phyloP scores from a whole-genome alignment of 2,329 filamentous ascomycete genomes.

The Fusarium metavorans region DNA sequence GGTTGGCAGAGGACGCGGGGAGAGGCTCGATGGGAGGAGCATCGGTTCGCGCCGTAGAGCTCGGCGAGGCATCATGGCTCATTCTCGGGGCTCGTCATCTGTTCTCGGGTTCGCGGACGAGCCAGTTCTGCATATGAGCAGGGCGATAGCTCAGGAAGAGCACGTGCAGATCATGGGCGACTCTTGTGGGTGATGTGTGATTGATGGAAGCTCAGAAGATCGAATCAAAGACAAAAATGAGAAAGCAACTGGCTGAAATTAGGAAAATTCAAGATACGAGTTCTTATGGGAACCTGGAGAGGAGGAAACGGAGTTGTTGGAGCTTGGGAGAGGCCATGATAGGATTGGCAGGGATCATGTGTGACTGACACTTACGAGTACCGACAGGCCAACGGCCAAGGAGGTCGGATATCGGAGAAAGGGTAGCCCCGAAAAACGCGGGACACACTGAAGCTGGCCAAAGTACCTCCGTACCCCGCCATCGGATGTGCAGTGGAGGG shows the following conservation, averaged over 20 bases:
- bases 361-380: slow-evolving; percentile 16
- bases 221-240: not conserved
- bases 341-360: slow-evolving; percentile 41
- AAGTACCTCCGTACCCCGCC: slow-evolving; percentile 43
- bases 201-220: slow-evolving; percentile 1
- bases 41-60: slow-evolving; percentile 52
- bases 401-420: slow-evolving; percentile 24
- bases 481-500: slow-evolving; percentile 33
- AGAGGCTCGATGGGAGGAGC: slow-evolving; percentile 32
- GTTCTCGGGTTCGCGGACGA: slow-evolving; percentile 38
- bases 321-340: slow-evolving; percentile 39
- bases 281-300: slow-evolving; percentile 20
- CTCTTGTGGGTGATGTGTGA: slow-evolving; percentile 4
- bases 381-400: slow-evolving; percentile 13
- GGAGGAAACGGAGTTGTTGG: slow-evolving; percentile 21
- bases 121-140: slow-evolving; percentile 49
- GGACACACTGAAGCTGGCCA: slow-evolving; percentile 9
- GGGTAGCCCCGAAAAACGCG: slow-evolving; percentile 18
- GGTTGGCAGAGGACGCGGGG: slow-evolving; percentile 27
- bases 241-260: slow-evolving; percentile 9
- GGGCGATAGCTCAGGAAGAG: slow-evolving; percentile 41
- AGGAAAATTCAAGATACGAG: slow-evolving; percentile 16
- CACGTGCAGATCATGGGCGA: slow-evolving; percentile 42
- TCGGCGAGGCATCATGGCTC: slow-evolving; percentile 63
- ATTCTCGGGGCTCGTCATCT: slow-evolving; percentile 58